phyloP scores from a whole-genome alignment of 202 grass and related monocot genomes.

The Elaeis oleifera region DNA sequence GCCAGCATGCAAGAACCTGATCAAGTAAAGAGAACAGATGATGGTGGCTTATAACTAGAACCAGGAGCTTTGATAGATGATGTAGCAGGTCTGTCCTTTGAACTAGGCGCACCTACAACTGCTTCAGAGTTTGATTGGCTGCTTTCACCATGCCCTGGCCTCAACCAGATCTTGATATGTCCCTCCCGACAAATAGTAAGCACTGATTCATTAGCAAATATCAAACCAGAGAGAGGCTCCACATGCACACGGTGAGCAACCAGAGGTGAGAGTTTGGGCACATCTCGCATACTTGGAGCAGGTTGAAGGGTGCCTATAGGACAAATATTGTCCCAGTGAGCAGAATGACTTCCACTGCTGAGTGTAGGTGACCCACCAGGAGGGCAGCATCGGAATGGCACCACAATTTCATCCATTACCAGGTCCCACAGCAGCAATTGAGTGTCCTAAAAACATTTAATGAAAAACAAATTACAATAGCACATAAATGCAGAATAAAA shows the following conservation, averaged over 20 bases:
- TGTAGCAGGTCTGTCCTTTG: slow-evolving; percentile 53
- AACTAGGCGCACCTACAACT: slow-evolving; percentile 20
- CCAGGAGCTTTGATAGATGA: slow-evolving; percentile 37
- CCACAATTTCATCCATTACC: slow-evolving; percentile 70
- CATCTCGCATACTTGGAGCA: slow-evolving; percentile 77
- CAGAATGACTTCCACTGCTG: slow-evolving; percentile 65
- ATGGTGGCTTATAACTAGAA: slow-evolving; percentile 57
- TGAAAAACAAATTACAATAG: slow-evolving; percentile 14
- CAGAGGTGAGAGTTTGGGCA: slow-evolving; percentile 80
- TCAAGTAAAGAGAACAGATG: slow-evolving; percentile 65
- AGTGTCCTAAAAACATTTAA: slow-evolving; percentile 40
- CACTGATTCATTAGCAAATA: slow-evolving; percentile 72
- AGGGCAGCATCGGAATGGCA: slow-evolving; percentile 46
- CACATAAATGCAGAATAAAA: neutral
- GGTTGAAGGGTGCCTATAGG: slow-evolving; percentile 64
- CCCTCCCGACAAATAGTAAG: slow-evolving; percentile 76
- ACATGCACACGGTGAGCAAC: slow-evolving; percentile 61
- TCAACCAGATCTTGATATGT: slow-evolving; percentile 69
- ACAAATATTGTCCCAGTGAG: slow-evolving; percentile 71
- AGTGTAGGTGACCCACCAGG: slow-evolving; percentile 66
- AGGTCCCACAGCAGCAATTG: slow-evolving; percentile 92
- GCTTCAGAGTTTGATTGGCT: slow-evolving; percentile 40
- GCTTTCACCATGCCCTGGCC: slow-evolving; percentile 44
- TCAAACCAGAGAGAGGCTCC: slow-evolving; percentile 65
- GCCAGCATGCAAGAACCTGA: slow-evolving; percentile 25